Evolutionary conservation across 129 eudicot species (phyloP).

Genomic region (Sambucus nigra): DNA sequence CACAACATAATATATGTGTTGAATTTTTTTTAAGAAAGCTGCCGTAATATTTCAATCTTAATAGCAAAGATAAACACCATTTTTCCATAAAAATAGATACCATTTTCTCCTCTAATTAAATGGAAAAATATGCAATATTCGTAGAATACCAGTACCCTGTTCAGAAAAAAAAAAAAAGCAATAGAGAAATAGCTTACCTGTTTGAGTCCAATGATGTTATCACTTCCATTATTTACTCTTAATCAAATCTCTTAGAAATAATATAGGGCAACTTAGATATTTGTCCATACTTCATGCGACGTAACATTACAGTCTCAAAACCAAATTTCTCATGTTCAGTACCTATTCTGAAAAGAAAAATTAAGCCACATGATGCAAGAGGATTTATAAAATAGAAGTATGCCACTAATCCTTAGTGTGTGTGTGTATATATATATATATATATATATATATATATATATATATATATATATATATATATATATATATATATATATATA

Average conservation of each 20-base stretch:
- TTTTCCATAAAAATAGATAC: too few relatives aligned
- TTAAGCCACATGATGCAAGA: slow-evolving; percentile 4
- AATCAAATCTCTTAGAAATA: slow-evolving; percentile 93
- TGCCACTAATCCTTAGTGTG: too few relatives aligned
- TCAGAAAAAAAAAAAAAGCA: background rate
- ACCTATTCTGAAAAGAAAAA: slow-evolving; percentile 69
- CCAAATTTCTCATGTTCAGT: slow-evolving; percentile 99
- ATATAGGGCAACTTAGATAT: slow-evolving; percentile 76
- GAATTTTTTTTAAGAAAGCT: too few relatives aligned
- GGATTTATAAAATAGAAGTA: slow-evolving; percentile 1
- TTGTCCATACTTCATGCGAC: slow-evolving; percentile 87
- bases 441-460: too few relatives aligned
- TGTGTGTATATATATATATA: too few relatives aligned
- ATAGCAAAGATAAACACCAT: too few relatives aligned
- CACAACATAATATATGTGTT: too few relatives aligned
- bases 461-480: too few relatives aligned
- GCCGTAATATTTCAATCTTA: too few relatives aligned
- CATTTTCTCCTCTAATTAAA: too few relatives aligned
- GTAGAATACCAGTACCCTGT: background rate
- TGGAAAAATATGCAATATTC: background rate
- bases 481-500: too few relatives aligned
- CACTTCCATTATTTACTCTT: slow-evolving; percentile 97
- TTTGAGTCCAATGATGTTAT: slow-evolving; percentile 82
- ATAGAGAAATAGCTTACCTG: slow-evolving; percentile 40
- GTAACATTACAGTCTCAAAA: slow-evolving; percentile 66